Conservation (phyloP, 768 basidiomycete species). For the Leccinum disarticulatum region DNA sequence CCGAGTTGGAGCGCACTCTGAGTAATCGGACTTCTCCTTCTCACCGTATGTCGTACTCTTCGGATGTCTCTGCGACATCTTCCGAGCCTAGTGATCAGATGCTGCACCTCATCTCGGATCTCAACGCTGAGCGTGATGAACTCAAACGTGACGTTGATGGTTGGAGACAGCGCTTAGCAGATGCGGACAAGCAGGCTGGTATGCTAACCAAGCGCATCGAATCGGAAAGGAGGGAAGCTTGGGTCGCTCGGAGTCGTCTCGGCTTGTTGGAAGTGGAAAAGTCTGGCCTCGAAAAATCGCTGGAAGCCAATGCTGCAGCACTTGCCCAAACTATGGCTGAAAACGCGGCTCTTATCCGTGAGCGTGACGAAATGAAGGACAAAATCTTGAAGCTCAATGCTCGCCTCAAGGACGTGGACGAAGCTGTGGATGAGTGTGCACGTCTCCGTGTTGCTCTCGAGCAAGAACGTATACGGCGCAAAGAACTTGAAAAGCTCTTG, state of each 20-base stretch:
- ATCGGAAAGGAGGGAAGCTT: constrained; percentile 77
- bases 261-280: constrained; percentile 70
- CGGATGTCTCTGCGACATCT: constrained; percentile 38
- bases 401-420: constrained; percentile 32
- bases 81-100: constrained; percentile 74
- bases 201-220: constrained; percentile 71
- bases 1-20: constrained; percentile 73
- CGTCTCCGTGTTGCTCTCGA: constrained; percentile 33
- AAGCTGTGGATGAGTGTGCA: constrained; percentile 25
- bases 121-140: constrained; percentile 88
- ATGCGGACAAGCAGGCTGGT: constrained; percentile 69
- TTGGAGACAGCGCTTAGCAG: constrained; percentile 76
- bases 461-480: constrained; percentile 42
- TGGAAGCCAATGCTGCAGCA: constrained; percentile 36
- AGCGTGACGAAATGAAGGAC: constrained; percentile 31
- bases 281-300: constrained; percentile 48
- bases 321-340: constrained; percentile 32
- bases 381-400: constrained; percentile 30
- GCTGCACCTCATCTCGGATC: constrained; percentile 68
- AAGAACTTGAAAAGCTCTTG: constrained; percentile 55
- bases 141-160: constrained; percentile 85
- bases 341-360: constrained; percentile 23
- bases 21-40: constrained; percentile 44
- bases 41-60: constrained; percentile 51
- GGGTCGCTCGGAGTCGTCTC: constrained; percentile 76